phyloP scores from a whole-genome alignment of 2,329 filamentous ascomycete species.

The Diaporthe helianthi region DNA sequence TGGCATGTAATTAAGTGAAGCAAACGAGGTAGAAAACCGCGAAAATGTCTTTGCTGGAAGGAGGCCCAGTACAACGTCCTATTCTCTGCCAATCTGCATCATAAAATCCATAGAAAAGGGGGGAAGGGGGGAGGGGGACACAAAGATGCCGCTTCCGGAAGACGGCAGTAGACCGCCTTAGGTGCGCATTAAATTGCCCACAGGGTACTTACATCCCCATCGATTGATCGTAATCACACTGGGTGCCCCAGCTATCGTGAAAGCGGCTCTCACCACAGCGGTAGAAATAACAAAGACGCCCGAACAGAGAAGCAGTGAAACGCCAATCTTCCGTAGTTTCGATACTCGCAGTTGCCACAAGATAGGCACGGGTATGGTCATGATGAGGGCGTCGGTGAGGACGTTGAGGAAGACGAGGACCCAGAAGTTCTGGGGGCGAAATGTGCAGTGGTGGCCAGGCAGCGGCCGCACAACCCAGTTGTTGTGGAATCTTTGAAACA shows the following conservation, averaged over 20 bases:
- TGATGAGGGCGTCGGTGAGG: conserved; percentile 38
- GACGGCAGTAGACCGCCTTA: too few species aligned
- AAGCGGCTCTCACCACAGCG: conserved; percentile 38
- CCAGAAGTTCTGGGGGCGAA: conserved; percentile 31
- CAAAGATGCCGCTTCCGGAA: too few species aligned
- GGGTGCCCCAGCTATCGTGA: conserved; percentile 37
- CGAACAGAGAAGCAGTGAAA: conserved; percentile 38
- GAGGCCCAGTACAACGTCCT: too few species aligned
- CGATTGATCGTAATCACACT: conserved; percentile 41
- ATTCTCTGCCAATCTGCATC: too few species aligned
- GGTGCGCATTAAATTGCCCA: accelerated
- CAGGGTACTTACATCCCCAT: conserved; percentile 31
- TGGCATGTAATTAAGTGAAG: too few species aligned
- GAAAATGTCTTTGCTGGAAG: too few species aligned
- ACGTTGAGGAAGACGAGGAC: conserved; percentile 38
- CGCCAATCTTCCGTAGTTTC: conserved; percentile 27
- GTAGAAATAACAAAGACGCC: conserved; percentile 41
- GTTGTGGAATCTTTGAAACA: conserved; percentile 14
- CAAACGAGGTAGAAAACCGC: too few species aligned
- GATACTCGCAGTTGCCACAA: conserved; percentile 39
- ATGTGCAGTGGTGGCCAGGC: conserved; percentile 31
- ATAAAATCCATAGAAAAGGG: too few species aligned
- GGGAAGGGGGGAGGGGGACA: too few species aligned
- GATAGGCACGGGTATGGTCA: conserved; percentile 40
- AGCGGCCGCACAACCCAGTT: conserved; percentile 40